Evolutionary conservation across 2,329 filamentous ascomycete genomes (phyloP), one percentile per base, ranked within the genome.

Genomic region (Sphaerulina vaccinii): DNA sequence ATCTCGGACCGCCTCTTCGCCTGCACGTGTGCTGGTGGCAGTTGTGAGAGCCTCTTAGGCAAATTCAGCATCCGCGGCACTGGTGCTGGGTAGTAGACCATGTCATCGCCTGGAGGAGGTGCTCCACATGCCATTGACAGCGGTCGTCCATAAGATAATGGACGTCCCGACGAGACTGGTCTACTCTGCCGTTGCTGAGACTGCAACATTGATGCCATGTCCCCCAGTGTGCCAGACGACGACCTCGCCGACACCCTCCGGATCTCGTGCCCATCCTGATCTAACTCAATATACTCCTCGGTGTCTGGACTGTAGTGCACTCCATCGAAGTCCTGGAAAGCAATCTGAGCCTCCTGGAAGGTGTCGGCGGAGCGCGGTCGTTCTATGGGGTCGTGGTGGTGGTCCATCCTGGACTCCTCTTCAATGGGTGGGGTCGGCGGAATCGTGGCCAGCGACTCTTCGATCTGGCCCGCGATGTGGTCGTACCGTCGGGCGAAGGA

Each of bases 41-140:
- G 79, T 62, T 85, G 88, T 1, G 91, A 95, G 44, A 97, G 74
- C 62, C 90, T 88, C 38, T 90, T 90, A 1, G 93, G 93, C 10
- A 99, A 75, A 63, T 96, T 97, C 51, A 99, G 79, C 85, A 95
- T 91, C 56, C 87, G 85, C 2, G 93, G 93, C 2, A 99, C 93
- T 1, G 90, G 91, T 2, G 93, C 93, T 11, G 93, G 93, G 68
- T 99, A 99, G 71, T 86, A 97, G 8, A 96, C 83, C 88, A 97
- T 96, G 61, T 85, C 78, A 59, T 92, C 83, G 3, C 83, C 86
- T 1, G 85, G 85, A 21, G 79, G 75, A 1, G 82, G 82, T 64
- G 59, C 62, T 63, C 82, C 71, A n/a, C 40, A n/a, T 4, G 45
- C 36, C 45, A 49, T 49, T 11, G 45, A 49, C 37, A 49, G 29